phyloP scores from a whole-genome alignment of 2,329 filamentous ascomycete species.

The Cadophora sp. region DNA sequence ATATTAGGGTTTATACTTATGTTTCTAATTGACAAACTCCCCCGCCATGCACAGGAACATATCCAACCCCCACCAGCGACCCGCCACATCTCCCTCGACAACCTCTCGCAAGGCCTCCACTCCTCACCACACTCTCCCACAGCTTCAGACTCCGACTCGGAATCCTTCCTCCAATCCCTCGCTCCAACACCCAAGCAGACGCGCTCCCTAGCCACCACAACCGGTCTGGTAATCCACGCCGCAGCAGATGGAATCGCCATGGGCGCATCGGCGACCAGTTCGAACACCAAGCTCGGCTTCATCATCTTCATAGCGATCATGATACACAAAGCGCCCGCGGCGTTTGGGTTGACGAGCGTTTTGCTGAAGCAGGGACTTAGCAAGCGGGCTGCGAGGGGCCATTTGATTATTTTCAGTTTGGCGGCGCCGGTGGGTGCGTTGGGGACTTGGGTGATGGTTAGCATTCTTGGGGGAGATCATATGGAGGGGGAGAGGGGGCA shows the following conservation, averaged over 20 bases:
- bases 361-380: constrained; percentile 89
- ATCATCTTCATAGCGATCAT: constrained; percentile 97
- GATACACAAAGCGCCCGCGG: constrained; percentile 95
- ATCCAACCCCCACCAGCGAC: constrained; percentile 70
- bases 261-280: constrained; percentile 82
- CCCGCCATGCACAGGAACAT: constrained; percentile 72
- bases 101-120: constrained; percentile 64
- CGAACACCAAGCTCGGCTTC: constrained; percentile 78
- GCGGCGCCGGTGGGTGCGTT: constrained; percentile 88
- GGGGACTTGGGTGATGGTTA: constrained; percentile 80
- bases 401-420: constrained; percentile 89
- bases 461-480: constrained; percentile 71
- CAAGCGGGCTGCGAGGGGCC: constrained; percentile 82
- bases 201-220: constrained; percentile 80
- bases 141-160: constrained; percentile 59
- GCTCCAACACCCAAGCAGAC: constrained; percentile 63
- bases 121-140: constrained; percentile 46
- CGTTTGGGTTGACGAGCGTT: constrained; percentile 91
- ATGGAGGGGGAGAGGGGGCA: constrained; percentile 59
- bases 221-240: constrained; percentile 94
- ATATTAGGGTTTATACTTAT: constrained; percentile 92
- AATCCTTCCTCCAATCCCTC: constrained; percentile 65
- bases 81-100: constrained; percentile 88
- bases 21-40: constrained; percentile 92
- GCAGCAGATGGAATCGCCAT: constrained; percentile 95